Conservation (phyloP, 1,139 yeast genomes). For the Lodderomyces margitis region DNA sequence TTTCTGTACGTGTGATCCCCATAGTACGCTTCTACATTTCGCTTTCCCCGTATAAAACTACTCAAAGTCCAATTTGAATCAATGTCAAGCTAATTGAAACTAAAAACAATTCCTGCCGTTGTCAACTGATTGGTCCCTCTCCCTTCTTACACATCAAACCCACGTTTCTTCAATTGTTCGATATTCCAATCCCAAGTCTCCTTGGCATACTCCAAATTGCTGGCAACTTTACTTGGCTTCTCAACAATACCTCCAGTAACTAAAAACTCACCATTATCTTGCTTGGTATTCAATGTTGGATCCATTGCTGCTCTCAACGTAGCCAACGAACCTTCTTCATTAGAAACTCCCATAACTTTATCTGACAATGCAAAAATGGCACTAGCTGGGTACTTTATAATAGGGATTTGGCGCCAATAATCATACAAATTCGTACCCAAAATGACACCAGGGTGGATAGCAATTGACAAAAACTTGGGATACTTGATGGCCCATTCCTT, state of each 20-base stretch:
- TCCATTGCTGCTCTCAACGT: slow-evolving; percentile 38
- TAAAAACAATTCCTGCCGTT: not conserved
- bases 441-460: slow-evolving; percentile 44
- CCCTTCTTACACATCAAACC: slow-evolving; percentile 14
- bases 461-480: slow-evolving; percentile 32
- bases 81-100: too few relatives aligned
- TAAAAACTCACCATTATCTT: slow-evolving; percentile 34
- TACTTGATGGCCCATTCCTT: slow-evolving; percentile 25
- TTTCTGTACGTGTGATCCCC: too few relatives aligned
- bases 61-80: too few relatives aligned
- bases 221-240: slow-evolving; percentile 25
- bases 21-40: too few relatives aligned
- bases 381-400: slow-evolving; percentile 20
- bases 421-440: slow-evolving; percentile 35
- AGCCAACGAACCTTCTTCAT: slow-evolving; percentile 38
- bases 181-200: slow-evolving; percentile 33
- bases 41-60: too few relatives aligned
- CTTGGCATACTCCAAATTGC: slow-evolving; percentile 21
- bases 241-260: slow-evolving; percentile 34
- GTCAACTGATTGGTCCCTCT: not conserved
- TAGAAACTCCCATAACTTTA: slow-evolving; percentile 24
- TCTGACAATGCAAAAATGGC: slow-evolving; percentile 16
- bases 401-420: slow-evolving; percentile 28
- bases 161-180: slow-evolving; percentile 24
- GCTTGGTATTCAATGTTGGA: slow-evolving; percentile 21